Evolutionary conservation across 495 filamentous ascomycete species (phyloP).

Genomic region (Ascobolus immersus): DNA sequence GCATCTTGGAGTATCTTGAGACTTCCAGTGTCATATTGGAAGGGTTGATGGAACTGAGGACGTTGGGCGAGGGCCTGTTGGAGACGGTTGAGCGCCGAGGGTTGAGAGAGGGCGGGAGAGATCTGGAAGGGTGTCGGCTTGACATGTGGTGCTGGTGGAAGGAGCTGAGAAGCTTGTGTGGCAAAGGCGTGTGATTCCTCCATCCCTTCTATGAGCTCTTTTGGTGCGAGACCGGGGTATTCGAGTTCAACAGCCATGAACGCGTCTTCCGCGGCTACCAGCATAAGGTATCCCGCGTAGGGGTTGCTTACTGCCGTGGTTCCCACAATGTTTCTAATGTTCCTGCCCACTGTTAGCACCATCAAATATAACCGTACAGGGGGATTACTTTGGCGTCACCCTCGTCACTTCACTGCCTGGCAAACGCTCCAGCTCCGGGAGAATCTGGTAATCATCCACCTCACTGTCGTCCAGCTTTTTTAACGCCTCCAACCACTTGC

Average conservation of each 20-base stretch:
- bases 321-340: too few relatives aligned
- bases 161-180: neutral
- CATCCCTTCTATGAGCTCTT: too few relatives aligned
- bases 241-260: too few relatives aligned
- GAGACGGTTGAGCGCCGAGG: conserved; percentile 1
- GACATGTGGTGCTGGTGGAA: neutral
- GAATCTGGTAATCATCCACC: conserved; percentile 11
- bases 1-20: conserved; percentile 8
- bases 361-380: too few relatives aligned
- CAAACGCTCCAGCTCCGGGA: conserved; percentile 4
- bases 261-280: too few relatives aligned
- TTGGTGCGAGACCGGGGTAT: too few relatives aligned
- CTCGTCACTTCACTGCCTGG: conserved; percentile 7
- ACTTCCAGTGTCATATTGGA: conserved; percentile 11
- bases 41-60: conserved; percentile 5
- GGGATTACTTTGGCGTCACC: too few relatives aligned
- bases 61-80: conserved; percentile 2
- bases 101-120: too few relatives aligned
- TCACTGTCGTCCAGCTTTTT: conserved; percentile 8
- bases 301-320: too few relatives aligned
- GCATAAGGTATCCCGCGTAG: too few relatives aligned
- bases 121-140: neutral
- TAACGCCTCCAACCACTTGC: conserved; percentile 11
- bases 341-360: too few relatives aligned
- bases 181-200: neutral